Conservation (phyloP, 2,329 filamentous ascomycete species). For the Xylaria arbuscula region DNA sequence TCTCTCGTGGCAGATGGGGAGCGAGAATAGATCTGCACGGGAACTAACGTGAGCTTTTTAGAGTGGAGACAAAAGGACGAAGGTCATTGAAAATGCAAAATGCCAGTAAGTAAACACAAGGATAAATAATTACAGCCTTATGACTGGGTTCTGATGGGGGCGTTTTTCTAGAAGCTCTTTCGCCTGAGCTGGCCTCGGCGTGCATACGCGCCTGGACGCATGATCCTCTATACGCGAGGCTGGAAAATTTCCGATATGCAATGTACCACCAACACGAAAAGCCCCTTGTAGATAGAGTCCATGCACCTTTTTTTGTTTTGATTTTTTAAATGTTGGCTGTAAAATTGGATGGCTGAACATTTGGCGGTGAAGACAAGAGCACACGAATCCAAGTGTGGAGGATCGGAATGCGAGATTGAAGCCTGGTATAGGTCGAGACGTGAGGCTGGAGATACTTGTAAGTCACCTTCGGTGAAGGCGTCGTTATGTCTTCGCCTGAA, state of each 20-base stretch:
- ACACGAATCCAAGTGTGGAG: slow-evolving; percentile 11
- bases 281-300: background rate
- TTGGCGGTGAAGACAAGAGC: slow-evolving; percentile 21
- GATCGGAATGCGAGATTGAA: background rate
- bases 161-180: slow-evolving; percentile 37
- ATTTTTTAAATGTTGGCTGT: slow-evolving; percentile 17
- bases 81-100: background rate
- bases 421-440: slow-evolving; percentile 5
- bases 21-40: background rate
- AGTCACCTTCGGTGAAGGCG: background rate
- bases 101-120: background rate
- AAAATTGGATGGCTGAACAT: background rate
- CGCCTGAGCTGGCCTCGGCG: slow-evolving; percentile 30
- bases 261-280: background rate
- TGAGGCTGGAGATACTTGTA: background rate
- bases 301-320: background rate
- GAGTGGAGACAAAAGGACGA: slow-evolving; percentile 17
- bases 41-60: slow-evolving; percentile 23
- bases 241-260: slow-evolving; percentile 27
- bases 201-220: slow-evolving; percentile 49
- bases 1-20: background rate
- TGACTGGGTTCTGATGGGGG: slow-evolving; percentile 6
- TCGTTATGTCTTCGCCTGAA: background rate
- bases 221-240: slow-evolving; percentile 27
- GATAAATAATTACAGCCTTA: slow-evolving; percentile 15